Conservation (phyloP, 2,329 filamentous ascomycete species). For the Fusarium sororula region DNA sequence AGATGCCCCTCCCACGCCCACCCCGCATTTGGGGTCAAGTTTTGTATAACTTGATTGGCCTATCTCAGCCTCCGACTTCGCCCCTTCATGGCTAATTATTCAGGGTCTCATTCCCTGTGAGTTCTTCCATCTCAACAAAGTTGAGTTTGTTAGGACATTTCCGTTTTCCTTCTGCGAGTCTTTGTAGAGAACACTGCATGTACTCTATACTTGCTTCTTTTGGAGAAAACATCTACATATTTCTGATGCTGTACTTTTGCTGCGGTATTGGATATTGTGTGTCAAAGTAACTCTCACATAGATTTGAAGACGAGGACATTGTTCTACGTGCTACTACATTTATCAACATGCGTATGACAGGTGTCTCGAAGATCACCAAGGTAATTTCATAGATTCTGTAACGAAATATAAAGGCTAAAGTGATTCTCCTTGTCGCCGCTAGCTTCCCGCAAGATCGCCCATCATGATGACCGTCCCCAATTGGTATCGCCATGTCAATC, state of each 20-base stretch:
- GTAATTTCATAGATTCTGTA: background rate
- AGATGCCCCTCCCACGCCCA: slow-evolving; percentile 31
- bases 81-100: slow-evolving; percentile 16
- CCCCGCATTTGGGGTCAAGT: slow-evolving; percentile 40
- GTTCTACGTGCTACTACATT: background rate
- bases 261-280: background rate
- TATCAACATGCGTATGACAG: background rate
- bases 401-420: background rate
- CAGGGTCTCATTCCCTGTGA: slow-evolving; percentile 23
- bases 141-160: background rate
- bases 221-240: background rate
- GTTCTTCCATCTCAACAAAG: slow-evolving; percentile 31
- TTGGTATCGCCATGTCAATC: slow-evolving; percentile 19
- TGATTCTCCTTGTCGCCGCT: slow-evolving; percentile 28
- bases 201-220: background rate
- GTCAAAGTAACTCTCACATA: background rate
- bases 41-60: slow-evolving; percentile 23
- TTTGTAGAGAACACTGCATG: background rate
- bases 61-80: background rate
- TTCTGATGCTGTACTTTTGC: background rate
- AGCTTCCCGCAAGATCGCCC: slow-evolving; percentile 25
- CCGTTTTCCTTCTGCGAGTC: background rate
- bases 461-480: slow-evolving; percentile 14
- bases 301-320: background rate
- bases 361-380: background rate